These are phyloP conservation scores for Penium margaritaceum DNA, from an alignment of 139 green algal genomes.

Conservation along the genomic window DNA sequence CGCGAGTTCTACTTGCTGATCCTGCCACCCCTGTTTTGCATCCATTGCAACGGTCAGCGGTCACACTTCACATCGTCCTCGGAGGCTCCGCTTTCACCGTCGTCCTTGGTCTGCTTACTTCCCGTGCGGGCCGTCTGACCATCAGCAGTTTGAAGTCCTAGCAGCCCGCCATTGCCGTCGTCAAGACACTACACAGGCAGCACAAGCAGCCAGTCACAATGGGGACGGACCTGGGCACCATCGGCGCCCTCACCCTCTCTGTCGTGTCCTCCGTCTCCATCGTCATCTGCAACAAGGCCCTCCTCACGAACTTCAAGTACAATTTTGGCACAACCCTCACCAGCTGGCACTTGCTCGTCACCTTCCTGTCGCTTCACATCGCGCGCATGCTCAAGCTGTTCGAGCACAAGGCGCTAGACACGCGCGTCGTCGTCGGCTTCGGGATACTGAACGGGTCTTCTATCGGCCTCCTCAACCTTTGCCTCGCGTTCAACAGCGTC, in stretches of 20 bases:
- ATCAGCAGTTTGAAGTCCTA: too few relatives aligned
- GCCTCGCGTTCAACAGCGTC: constrained; percentile 51
- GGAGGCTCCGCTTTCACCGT: too few relatives aligned
- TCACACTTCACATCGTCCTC: too few relatives aligned
- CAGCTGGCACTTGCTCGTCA: constrained; percentile 48
- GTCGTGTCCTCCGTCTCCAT: constrained; percentile 51
- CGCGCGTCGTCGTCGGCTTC: constrained; percentile 38
- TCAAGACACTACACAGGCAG: too few relatives aligned
- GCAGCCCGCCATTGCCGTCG: too few relatives aligned
- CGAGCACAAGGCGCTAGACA: constrained; percentile 42
- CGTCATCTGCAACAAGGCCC: constrained; percentile 53
- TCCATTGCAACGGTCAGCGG: too few relatives aligned
- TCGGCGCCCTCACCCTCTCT: constrained; percentile 41
- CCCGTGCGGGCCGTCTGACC: too few relatives aligned
- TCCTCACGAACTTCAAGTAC: constrained; percentile 44
- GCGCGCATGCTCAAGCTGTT: constrained; percentile 31
- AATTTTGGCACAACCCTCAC: constrained; percentile 48
- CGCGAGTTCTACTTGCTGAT: too few relatives aligned
- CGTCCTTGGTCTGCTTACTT: too few relatives aligned
- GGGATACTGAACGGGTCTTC: constrained; percentile 42
- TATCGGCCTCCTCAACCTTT: constrained; percentile 52
- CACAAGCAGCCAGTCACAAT: too few relatives aligned
- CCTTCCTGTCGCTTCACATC: constrained; percentile 38
- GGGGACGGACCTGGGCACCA: constrained; percentile 32
- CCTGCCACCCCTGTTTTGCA: too few relatives aligned